Evolutionary conservation across 2,329 filamentous ascomycete genomes (phyloP), one percentile per base, ranked within the genome.

Genomic region (Beauveria scarabaeidicola): DNA sequence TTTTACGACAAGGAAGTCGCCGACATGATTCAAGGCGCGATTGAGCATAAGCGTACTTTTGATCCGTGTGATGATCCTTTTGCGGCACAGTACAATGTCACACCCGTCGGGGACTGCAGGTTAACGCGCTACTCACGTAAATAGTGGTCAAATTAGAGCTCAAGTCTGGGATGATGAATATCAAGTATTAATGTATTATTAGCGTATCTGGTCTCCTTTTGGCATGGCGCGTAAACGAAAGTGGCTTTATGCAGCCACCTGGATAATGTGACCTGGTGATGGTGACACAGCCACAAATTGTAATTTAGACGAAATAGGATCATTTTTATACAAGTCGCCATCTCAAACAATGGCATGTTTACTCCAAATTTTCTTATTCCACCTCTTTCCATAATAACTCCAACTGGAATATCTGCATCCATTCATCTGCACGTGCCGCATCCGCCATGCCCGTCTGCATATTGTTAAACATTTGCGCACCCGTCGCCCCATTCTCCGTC

Each of bases 401-500:
- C 19, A 72, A 36, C 60, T 65, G 67, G 7, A 64, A 58, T 0
- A 72, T 63, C 57, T 67, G 61, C 62, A 66, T 66, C 66, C 66
- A 70, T 6, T 70, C 67, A 17, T 63, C 64, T 11, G 58, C 50
- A 6, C 62, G 63, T 23, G 67, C 68, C 4, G 68, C 69, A 52
- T 66, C 62, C 1, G 68, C 61, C 61, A 73, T 65, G 7, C 71
- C 71, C 13, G 64, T 10, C 25, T 69, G 64, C 69, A 72, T 72
- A 1, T 72, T 68, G 1, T 71, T 66, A 50, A 66, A 66, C 66
- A 70, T 67, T 25, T 73, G 67, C 5, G 71, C 70, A 5, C 66
- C 64, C n/a, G 67, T 71, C 0, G 66, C 73, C 0, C 73, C 72
- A 21, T 71, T 51, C 27, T 69, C 63, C 19, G 72, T 73, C 40